Conservation (phyloP, 352 stramenopile genomes). For the Poterioochromonas sp. region DNA sequence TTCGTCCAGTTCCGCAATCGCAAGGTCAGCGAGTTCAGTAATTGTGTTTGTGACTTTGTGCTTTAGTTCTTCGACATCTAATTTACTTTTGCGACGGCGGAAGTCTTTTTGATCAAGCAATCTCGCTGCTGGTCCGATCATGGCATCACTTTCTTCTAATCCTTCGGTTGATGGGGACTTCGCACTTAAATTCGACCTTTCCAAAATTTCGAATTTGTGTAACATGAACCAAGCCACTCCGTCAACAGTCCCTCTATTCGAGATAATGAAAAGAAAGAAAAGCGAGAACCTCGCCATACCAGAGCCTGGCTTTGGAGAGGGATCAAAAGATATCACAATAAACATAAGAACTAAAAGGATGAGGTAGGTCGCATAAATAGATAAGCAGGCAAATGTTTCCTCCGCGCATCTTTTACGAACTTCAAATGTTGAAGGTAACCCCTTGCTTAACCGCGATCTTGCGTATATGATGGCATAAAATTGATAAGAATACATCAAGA, state of each 20-base stretch:
- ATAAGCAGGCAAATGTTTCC: conserved; percentile 20
- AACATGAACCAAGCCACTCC: conserved; percentile 9
- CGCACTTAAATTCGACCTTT: neutral
- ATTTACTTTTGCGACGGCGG: neutral
- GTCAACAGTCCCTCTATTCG: neutral
- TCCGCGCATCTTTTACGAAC: conserved; percentile 20
- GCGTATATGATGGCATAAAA: conserved; percentile 1
- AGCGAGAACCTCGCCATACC: neutral
- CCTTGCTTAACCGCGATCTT: conserved; percentile 1
- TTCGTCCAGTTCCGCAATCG: conserved; percentile 23
- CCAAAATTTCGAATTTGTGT: conserved; percentile 1
- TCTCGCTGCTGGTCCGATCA: too few relatives aligned
- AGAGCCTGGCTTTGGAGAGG: neutral
- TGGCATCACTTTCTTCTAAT: neutral
- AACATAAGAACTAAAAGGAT: conserved; percentile 3
- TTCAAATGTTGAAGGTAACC: conserved; percentile 23
- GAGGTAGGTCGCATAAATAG: neutral
- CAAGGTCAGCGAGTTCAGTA: conserved; percentile 8
- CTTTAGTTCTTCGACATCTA: neutral
- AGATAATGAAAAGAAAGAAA: conserved; percentile 16
- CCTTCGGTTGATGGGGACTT: neutral
- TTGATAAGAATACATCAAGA: conserved; percentile 28
- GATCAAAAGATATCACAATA: neutral
- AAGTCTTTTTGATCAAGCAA: too few relatives aligned
- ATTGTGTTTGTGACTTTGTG: neutral